Percentiles rank a stretch among this genome's conserved stretches.
Evolutionary conservation across 352 stramenopile species (phyloP).

Genomic region (Pythium apleroticum): DNA sequence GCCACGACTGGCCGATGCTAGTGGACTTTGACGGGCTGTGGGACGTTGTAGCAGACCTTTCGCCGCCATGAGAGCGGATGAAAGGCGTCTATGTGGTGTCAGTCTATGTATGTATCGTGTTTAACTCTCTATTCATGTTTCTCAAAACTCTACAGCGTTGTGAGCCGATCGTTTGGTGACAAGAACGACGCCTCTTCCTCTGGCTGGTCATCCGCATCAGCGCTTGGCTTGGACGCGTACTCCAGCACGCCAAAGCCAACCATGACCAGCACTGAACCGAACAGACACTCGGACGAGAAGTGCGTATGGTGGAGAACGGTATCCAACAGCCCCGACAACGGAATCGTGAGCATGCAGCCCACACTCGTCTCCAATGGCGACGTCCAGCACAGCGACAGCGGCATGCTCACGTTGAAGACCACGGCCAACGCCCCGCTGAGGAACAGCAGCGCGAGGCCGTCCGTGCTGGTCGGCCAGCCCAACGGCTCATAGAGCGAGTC

Average conservation of each 20-base stretch:
- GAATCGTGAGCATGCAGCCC: conserved; percentile 59
- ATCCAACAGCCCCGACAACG: conserved; percentile 48
- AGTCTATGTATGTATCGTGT: background rate
- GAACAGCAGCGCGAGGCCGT: conserved; percentile 40
- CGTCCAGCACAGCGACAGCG: conserved; percentile 52
- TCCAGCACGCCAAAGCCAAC: conserved; percentile 38
- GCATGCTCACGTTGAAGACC: conserved; percentile 41
- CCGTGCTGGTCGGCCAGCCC: conserved; percentile 36
- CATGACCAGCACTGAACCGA: conserved; percentile 50
- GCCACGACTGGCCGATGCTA: conserved; percentile 3
- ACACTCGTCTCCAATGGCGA: conserved; percentile 57
- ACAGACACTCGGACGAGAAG: conserved; percentile 50
- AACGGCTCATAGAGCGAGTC: conserved; percentile 46
- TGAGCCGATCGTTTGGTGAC: conserved; percentile 7
- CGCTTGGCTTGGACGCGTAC: conserved; percentile 19
- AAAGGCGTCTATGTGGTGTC: background rate
- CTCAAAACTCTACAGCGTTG: background rate
- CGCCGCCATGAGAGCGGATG: background rate
- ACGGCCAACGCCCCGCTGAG: conserved; percentile 37
- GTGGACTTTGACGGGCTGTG: conserved; percentile 8
- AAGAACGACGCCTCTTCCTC: conserved; percentile 16
- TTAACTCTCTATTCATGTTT: background rate
- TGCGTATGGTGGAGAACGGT: conserved; percentile 41
- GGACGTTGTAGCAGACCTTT: conserved; percentile 1
- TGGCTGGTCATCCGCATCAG: background rate